phyloP scores from a whole-genome alignment of 2,329 filamentous ascomycete genomes.

The Aspergillus fischeri region DNA sequence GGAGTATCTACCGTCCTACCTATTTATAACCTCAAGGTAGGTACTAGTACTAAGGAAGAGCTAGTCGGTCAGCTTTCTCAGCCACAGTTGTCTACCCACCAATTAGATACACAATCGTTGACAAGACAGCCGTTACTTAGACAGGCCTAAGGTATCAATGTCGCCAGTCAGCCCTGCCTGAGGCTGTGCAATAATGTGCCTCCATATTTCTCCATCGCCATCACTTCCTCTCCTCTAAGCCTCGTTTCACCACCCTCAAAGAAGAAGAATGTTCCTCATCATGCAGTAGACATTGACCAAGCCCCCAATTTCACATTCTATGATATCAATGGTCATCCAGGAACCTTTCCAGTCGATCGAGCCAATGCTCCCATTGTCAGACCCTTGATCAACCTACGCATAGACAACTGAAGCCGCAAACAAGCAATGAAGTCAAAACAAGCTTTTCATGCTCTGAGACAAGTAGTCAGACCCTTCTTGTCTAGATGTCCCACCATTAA shows the following conservation, averaged over 20 bases:
- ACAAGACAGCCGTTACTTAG: neutral
- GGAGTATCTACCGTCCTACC: too few relatives aligned
- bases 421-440: neutral
- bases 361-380: neutral
- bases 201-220: neutral
- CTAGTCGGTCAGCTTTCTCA: neutral
- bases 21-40: too few relatives aligned
- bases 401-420: neutral
- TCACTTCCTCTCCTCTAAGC: neutral
- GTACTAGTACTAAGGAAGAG: too few relatives aligned
- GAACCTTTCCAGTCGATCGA: neutral
- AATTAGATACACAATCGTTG: neutral
- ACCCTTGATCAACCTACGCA: neutral
- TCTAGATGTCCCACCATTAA: neutral
- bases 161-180: slow-evolving; percentile 3
- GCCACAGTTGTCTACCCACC: neutral
- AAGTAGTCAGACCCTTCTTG: neutral
- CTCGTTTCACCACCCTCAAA: neutral
- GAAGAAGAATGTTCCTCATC: neutral
- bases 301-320: neutral
- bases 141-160: neutral
- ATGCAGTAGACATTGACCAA: neutral
- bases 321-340: neutral
- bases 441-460: neutral
- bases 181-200: slow-evolving; percentile 5